phyloP scores from a whole-genome alignment of 2,329 filamentous ascomycete species.

The Diaporthe longicolla region DNA sequence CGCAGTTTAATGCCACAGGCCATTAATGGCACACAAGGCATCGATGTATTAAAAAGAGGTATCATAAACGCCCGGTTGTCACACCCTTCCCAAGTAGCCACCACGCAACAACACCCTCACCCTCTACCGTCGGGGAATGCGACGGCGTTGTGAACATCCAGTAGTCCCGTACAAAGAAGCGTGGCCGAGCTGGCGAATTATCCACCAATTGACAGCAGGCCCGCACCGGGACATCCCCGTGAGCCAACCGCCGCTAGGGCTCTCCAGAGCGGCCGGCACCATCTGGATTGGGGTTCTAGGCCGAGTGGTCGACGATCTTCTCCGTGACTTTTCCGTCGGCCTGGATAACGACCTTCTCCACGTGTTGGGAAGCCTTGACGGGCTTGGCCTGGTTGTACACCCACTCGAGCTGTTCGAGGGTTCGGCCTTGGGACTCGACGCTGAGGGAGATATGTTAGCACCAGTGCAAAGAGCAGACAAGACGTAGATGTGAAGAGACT shows the following conservation, averaged over 20 bases:
- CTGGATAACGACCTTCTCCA: conserved; percentile 63
- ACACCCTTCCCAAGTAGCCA: neutral
- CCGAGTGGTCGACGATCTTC: conserved; percentile 53
- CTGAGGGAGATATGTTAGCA: conserved; percentile 46
- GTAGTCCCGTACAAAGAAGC: neutral
- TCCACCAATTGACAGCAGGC: conserved; percentile 5
- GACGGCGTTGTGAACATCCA: neutral
- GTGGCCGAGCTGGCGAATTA: neutral
- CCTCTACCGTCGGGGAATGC: neutral
- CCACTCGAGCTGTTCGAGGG: conserved; percentile 65
- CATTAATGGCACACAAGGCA: neutral
- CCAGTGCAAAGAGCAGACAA: neutral
- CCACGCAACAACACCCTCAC: neutral
- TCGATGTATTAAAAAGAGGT: conserved; percentile 17
- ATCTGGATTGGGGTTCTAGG: neutral
- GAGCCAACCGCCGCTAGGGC: neutral
- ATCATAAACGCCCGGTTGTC: conserved; percentile 10
- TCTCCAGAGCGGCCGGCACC: neutral
- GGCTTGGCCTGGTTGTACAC: conserved; percentile 64
- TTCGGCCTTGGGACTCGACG: conserved; percentile 64
- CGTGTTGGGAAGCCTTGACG: conserved; percentile 62
- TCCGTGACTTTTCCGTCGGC: conserved; percentile 61
- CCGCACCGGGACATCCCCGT: neutral
- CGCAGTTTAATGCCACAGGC: neutral
- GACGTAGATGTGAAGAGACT: conserved; percentile 40